These are phyloP conservation scores for Trichoderma sp. DNA, from an alignment of 2,329 filamentous ascomycete species.

Conservation along the genomic window DNA sequence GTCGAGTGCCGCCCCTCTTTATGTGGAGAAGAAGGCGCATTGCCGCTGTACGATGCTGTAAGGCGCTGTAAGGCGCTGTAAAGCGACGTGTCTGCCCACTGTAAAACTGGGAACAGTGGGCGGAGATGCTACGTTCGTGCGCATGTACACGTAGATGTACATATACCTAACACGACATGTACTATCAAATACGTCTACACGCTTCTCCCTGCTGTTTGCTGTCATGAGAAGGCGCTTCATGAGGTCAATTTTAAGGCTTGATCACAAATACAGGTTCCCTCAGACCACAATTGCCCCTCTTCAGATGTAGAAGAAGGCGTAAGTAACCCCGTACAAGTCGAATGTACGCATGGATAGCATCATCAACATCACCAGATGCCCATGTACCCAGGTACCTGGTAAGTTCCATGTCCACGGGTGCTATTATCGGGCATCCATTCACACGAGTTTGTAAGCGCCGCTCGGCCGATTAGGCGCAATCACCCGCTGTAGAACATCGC, in stretches of 20 bases:
- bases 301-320: constrained; percentile 1
- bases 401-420: background rate
- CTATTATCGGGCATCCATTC: background rate
- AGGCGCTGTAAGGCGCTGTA: background rate
- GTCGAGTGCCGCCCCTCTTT: background rate
- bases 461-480: background rate
- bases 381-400: background rate
- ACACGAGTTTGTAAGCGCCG: background rate
- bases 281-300: background rate
- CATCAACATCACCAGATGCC: background rate
- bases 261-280: background rate
- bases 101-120: background rate
- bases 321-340: background rate
- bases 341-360: background rate
- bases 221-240: background rate
- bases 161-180: background rate
- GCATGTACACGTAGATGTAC: background rate
- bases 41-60: background rate
- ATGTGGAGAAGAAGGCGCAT: background rate
- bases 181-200: background rate
- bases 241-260: background rate
- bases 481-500: background rate
- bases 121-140: background rate
- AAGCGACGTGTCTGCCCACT: background rate
- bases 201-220: background rate